Evolutionary conservation across 163 green algal genomes (phyloP).

Genomic region (Chloroidium sp.): DNA sequence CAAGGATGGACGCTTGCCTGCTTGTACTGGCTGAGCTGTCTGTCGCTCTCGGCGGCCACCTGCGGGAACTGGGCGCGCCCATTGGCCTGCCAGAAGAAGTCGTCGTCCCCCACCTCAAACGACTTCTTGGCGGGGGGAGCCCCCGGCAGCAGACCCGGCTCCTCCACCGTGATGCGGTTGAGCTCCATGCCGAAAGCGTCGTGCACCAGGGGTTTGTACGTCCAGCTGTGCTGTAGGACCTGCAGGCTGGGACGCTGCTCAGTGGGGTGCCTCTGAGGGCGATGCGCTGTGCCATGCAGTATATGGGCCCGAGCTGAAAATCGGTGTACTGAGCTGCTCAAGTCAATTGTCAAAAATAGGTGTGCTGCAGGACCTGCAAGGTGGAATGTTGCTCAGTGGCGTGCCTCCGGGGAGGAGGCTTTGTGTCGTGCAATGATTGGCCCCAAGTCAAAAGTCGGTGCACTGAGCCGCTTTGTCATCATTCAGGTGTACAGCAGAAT

Average conservation of each 20-base stretch:
- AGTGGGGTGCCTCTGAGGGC: too few species aligned
- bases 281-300: too few species aligned
- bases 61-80: slow-evolving; percentile 58
- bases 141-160: neutral
- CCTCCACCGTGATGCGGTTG: slow-evolving; percentile 74
- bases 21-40: slow-evolving; percentile 82
- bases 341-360: too few species aligned
- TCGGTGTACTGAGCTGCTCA: too few species aligned
- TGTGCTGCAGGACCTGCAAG: too few species aligned
- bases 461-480: too few species aligned
- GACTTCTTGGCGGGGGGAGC: neutral
- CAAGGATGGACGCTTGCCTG: slow-evolving; percentile 14
- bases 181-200: slow-evolving; percentile 85
- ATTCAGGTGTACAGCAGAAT: too few species aligned
- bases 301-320: too few species aligned
- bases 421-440: too few species aligned
- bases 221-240: slow-evolving; percentile 78
- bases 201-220: slow-evolving; percentile 94
- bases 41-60: slow-evolving; percentile 81
- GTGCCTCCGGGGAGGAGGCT: too few species aligned
- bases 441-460: too few species aligned
- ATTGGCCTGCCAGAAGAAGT: slow-evolving; percentile 66
- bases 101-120: slow-evolving; percentile 44
- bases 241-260: slow-evolving; percentile 2
- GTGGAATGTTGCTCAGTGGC: too few species aligned